A percentile compares a stretch with the other conserved stretches of the same genome.
These are phyloP conservation scores for Dictyostelium firmibasis DNA, from an alignment of 78 protist species.

Conservation along the genomic window DNA sequence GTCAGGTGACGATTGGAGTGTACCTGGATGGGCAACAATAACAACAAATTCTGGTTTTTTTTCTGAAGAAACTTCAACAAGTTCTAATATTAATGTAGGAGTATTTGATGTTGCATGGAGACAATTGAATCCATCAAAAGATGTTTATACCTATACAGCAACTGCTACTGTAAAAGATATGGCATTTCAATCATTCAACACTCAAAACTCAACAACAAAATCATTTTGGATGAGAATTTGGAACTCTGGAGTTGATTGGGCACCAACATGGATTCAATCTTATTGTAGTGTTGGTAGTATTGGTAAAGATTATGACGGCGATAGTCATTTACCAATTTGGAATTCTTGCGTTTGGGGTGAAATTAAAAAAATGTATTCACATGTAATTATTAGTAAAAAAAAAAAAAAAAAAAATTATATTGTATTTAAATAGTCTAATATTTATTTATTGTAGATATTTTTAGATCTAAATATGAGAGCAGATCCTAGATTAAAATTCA, in stretches of 20 bases:
- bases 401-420: no score
- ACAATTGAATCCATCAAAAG: conserved; percentile 28
- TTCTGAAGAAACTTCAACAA: not conserved
- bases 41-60: conserved; percentile 35
- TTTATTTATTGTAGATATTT: not conserved
- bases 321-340: conserved; percentile 63
- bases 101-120: conserved; percentile 65
- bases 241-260: conserved; percentile 54
- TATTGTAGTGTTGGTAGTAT: conserved; percentile 5
- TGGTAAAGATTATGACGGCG: conserved; percentile 49
- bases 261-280: conserved; percentile 25
- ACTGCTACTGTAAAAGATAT: conserved; percentile 6
- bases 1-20: conserved; percentile 51
- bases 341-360: conserved; percentile 61
- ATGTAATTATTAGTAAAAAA: not conserved
- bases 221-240: conserved; percentile 65
- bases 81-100: not conserved
- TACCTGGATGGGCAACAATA: not conserved
- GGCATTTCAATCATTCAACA: not conserved
- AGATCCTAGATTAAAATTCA: conserved; percentile 51
- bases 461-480: conserved; percentile 14
- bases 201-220: conserved; percentile 15
- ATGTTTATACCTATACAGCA: not conserved
- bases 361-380: conserved; percentile 18
- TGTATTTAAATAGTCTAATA: not conserved